These are phyloP conservation scores for Saxispiralis lemnorum DNA, from an alignment of 495 filamentous ascomycete species.

Conservation along the genomic window DNA sequence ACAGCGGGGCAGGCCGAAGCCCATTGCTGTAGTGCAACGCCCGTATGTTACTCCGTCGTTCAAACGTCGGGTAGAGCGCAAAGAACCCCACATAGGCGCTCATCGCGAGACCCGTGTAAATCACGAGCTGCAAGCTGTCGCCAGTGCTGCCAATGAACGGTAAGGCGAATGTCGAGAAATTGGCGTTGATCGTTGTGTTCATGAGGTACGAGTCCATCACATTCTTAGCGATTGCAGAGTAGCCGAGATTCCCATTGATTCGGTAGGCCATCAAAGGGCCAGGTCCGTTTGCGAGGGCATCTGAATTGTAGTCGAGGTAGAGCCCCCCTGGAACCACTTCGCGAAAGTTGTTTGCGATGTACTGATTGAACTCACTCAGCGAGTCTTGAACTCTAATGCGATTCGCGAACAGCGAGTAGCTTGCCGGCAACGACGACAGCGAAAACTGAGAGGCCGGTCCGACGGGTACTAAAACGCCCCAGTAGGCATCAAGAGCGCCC, in stretches of 20 bases:
- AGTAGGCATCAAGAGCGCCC: neutral
- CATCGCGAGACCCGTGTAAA: conserved; percentile 63
- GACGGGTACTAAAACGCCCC: conserved; percentile 28
- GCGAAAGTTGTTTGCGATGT: conserved; percentile 39
- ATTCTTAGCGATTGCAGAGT: conserved; percentile 46
- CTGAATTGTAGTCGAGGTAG: conserved; percentile 41
- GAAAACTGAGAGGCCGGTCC: conserved; percentile 42
- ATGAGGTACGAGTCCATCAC: conserved; percentile 46
- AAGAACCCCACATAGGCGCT: conserved; percentile 68
- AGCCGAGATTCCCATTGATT: conserved; percentile 1
- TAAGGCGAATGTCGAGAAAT: conserved; percentile 51
- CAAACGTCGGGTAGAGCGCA: conserved; percentile 68
- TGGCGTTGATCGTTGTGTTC: conserved; percentile 47
- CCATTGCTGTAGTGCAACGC: conserved; percentile 73
- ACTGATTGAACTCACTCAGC: conserved; percentile 46
- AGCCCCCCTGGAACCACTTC: conserved; percentile 60
- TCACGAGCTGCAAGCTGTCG: conserved; percentile 56
- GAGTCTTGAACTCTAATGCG: conserved; percentile 42
- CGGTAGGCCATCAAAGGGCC: conserved; percentile 29
- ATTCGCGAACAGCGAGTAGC: neutral
- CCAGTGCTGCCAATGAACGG: conserved; percentile 45
- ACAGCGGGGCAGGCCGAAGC: conserved; percentile 14
- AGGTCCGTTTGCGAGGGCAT: conserved; percentile 33
- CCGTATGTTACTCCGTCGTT: conserved; percentile 57
- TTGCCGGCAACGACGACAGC: conserved; percentile 17